These are phyloP conservation scores for Adansonia madagascariensis DNA, from an alignment of 441 rosid species.

Conservation along the genomic window DNA sequence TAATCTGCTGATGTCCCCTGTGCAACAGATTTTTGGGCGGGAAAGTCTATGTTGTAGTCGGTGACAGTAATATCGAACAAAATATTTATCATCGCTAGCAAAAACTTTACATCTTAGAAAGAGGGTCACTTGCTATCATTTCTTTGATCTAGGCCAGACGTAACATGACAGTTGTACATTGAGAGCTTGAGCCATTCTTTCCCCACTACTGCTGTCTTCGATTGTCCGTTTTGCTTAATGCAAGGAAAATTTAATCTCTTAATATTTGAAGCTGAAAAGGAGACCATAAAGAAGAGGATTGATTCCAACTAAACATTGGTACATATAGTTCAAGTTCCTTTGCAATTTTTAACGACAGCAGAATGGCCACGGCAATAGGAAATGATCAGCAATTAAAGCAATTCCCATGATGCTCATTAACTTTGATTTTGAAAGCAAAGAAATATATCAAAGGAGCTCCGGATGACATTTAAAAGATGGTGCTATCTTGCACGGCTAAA, in stretches of 20 bases:
- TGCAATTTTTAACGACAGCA: not conserved
- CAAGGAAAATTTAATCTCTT: not conserved
- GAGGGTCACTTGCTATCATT: not conserved
- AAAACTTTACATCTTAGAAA: not conserved
- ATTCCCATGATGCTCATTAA: not conserved
- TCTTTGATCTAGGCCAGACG: not conserved
- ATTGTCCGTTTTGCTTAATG: not conserved
- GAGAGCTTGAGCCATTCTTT: not conserved
- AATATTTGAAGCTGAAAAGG: not conserved
- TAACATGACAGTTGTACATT: not conserved
- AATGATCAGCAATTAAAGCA: not conserved
- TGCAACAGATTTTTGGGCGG: not conserved
- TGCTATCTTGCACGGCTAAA: not conserved
- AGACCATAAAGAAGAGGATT: not conserved
- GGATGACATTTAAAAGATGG: not conserved
- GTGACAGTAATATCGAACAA: not conserved
- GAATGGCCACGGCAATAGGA: not conserved
- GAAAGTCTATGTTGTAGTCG: not conserved
- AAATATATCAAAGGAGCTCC: not conserved
- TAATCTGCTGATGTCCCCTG: not conserved
- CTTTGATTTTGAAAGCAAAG: not conserved
- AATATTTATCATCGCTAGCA: not conserved
- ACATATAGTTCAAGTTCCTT: not conserved
- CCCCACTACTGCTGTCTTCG: not conserved
- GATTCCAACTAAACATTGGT: not conserved